Conservation (phyloP, 2,329 filamentous ascomycete genomes). For the Lecanicillium sp. region DNA sequence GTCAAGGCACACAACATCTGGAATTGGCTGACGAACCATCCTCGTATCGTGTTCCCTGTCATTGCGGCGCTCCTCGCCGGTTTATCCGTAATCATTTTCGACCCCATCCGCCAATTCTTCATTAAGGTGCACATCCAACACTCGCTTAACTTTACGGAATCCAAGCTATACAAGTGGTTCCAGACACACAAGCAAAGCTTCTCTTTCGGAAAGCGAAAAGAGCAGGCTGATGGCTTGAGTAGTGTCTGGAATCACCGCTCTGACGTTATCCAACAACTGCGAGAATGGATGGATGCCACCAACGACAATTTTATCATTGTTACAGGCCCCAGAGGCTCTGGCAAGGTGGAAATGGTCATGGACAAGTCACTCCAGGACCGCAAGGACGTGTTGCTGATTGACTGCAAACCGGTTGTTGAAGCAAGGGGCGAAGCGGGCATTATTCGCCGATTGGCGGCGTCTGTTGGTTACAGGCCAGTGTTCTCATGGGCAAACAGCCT, state of each 20-base stretch:
- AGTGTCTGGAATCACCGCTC: slow-evolving; percentile 85
- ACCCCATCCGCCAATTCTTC: slow-evolving; percentile 89
- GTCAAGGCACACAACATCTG: slow-evolving; percentile 71
- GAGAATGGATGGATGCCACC: slow-evolving; percentile 79
- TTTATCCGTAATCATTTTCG: slow-evolving; percentile 81
- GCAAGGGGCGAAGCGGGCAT: slow-evolving; percentile 80
- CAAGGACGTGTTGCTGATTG: slow-evolving; percentile 72
- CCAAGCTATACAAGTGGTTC: slow-evolving; percentile 70
- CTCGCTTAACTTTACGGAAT: slow-evolving; percentile 66
- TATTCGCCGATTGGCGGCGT: slow-evolving; percentile 69
- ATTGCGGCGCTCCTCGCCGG: slow-evolving; percentile 74
- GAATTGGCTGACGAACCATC: slow-evolving; percentile 82
- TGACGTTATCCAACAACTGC: slow-evolving; percentile 71
- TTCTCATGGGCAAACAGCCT: slow-evolving; percentile 97
- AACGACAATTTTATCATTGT: slow-evolving; percentile 89
- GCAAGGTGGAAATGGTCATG: slow-evolving; percentile 80
- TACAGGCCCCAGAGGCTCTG: slow-evolving; percentile 84
- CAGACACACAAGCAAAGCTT: slow-evolving; percentile 54
- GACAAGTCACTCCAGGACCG: slow-evolving; percentile 73
- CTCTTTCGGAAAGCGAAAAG: slow-evolving; percentile 47
- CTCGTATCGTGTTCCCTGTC: slow-evolving; percentile 77
- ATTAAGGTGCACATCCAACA: slow-evolving; percentile 81
- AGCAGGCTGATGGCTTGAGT: slow-evolving; percentile 61
- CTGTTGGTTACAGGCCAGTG: slow-evolving; percentile 85
- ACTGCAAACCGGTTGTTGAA: slow-evolving; percentile 90